A percentile compares a stretch with the other conserved stretches of the same genome.
phyloP scores from a whole-genome alignment of 768 basidiomycete genomes.

The Leccinellum rugosiceps region DNA sequence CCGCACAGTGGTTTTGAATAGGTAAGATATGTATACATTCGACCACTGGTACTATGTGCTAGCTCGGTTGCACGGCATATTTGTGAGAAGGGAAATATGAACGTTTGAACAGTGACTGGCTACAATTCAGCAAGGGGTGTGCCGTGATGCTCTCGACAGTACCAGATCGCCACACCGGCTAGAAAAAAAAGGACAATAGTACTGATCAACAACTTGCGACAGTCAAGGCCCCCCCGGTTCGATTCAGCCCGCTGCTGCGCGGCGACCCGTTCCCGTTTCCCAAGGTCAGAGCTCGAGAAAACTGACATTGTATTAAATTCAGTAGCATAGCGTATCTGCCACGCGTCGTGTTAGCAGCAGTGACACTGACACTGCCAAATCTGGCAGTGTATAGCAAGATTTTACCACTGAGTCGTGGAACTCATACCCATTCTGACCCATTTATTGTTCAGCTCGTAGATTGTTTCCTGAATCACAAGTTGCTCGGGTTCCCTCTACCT shows the following conservation, averaged over 20 bases:
- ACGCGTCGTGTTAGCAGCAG: neutral
- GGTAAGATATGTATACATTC: neutral
- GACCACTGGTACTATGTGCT: neutral
- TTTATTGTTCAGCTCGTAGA: neutral
- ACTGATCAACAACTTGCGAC: no score
- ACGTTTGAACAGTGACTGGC: no score
- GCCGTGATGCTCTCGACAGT: neutral
- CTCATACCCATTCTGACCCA: neutral
- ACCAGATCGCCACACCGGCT: neutral
- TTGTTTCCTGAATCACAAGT: neutral
- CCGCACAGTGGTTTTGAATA: neutral
- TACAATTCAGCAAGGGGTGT: no score
- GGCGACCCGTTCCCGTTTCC: no score
- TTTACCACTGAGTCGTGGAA: no score
- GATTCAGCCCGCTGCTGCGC: no score
- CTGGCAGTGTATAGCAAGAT: no score
- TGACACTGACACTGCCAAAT: no score
- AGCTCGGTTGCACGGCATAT: neutral
- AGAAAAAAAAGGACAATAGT: no score
- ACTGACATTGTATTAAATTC: neutral
- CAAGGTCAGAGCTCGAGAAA: no score
- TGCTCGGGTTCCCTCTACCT: neutral
- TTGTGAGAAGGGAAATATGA: neutral
- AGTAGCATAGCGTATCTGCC: neutral
- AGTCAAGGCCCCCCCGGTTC: no score